Evolutionary conservation across 768 basidiomycete species (phyloP).

Genomic region (Pluteus cervinus): DNA sequence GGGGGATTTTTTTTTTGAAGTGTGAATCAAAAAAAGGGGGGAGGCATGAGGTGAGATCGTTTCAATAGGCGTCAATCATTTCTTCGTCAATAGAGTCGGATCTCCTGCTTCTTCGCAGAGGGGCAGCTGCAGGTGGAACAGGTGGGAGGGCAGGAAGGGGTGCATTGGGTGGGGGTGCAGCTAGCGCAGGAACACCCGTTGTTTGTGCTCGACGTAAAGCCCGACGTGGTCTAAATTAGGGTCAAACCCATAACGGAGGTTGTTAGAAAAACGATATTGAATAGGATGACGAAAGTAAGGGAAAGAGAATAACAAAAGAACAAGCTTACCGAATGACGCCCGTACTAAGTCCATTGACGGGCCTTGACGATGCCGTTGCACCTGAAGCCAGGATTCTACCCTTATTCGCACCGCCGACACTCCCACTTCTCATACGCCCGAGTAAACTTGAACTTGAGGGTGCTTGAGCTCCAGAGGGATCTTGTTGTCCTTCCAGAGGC

Average conservation of each 20-base stretch:
- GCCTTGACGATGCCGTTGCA: conserved; percentile 5
- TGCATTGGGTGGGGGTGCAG: conserved; percentile 31
- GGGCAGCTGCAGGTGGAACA: conserved; percentile 11
- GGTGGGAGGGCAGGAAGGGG: conserved; percentile 33
- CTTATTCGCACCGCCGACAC: conserved; percentile 32
- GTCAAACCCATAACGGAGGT: too few species aligned
- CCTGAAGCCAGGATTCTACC: conserved; percentile 12
- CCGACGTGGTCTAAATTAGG: conserved; percentile 36
- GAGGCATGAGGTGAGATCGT: too few species aligned
- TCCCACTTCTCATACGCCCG: conserved; percentile 53
- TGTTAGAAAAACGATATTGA: conserved; percentile 4
- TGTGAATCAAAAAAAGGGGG: too few species aligned
- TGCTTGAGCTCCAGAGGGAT: conserved; percentile 9
- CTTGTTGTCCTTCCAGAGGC: too few species aligned
- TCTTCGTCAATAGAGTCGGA: conserved; percentile 31
- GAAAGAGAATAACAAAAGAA: conserved; percentile 6
- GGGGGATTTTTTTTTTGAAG: too few species aligned
- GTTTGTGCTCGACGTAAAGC: conserved; percentile 27
- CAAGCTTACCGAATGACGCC: background rate
- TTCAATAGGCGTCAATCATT: conserved; percentile 32
- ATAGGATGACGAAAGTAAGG: conserved; percentile 9
- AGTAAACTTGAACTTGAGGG: conserved; percentile 35
- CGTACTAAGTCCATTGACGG: too few species aligned
- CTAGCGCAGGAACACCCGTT: conserved; percentile 24
- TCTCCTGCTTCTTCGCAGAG: conserved; percentile 11